Conservation (phyloP, 2,329 filamentous ascomycete genomes). For the Venturia nashicola region DNA sequence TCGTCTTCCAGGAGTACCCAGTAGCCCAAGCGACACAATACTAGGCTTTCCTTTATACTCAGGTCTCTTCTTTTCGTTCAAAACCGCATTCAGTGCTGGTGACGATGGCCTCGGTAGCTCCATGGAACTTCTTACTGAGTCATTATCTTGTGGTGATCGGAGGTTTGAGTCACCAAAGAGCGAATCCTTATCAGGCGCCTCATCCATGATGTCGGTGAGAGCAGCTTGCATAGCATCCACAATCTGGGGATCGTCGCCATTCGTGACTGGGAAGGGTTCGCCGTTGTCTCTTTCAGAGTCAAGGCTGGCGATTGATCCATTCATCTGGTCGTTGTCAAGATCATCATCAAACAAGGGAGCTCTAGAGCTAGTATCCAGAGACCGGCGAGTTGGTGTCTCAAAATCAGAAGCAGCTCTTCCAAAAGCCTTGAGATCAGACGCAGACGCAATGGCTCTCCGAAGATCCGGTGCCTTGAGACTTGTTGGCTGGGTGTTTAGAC, state of each 20-base stretch:
- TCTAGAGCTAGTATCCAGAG: constrained; percentile 51
- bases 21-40: constrained; percentile 79
- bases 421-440: constrained; percentile 43
- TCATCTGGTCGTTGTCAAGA: constrained; percentile 58
- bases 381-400: constrained; percentile 44
- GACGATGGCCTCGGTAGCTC: constrained; percentile 32
- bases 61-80: constrained; percentile 9
- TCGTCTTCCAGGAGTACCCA: constrained; percentile 74
- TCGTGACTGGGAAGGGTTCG: constrained; percentile 17
- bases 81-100: not conserved
- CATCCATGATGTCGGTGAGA: constrained; percentile 82
- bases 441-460: constrained; percentile 47
- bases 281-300: constrained; percentile 52
- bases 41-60: constrained; percentile 58
- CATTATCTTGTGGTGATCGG: constrained; percentile 45
- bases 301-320: constrained; percentile 66
- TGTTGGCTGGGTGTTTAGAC: constrained; percentile 2
- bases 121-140: constrained; percentile 50
- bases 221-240: constrained; percentile 90
- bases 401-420: constrained; percentile 30
- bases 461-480: constrained; percentile 30
- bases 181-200: constrained; percentile 53
- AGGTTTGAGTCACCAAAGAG: constrained; percentile 46
- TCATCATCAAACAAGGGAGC: constrained; percentile 72
- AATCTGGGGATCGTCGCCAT: constrained; percentile 56